Evolutionary conservation across 2,329 filamentous ascomycete species (phyloP).

Genomic region (Fusarium sp.): DNA sequence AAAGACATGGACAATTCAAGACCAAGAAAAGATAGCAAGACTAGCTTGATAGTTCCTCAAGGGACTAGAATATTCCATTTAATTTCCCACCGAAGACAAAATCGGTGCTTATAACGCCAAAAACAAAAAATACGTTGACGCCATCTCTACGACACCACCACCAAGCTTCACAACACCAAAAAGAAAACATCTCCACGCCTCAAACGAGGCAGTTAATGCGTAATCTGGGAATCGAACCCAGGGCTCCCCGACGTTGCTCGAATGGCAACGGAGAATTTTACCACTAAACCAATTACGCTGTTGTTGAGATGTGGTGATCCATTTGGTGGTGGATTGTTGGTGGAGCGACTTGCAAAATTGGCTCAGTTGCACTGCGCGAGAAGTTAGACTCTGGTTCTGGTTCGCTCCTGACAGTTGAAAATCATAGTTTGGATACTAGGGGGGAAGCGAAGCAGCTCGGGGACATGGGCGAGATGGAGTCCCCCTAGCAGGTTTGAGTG

Average conservation of each 20-base stretch:
- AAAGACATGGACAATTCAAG: not conserved
- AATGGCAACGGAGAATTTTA: not conserved
- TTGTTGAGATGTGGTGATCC: not conserved
- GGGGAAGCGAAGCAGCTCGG: too few species aligned
- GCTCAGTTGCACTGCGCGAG: not conserved
- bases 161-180: not conserved
- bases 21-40: not conserved
- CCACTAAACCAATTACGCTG: not conserved
- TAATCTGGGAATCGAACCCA: not conserved
- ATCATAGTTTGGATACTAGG: not conserved
- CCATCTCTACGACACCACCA: not conserved
- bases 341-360: not conserved
- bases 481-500: not conserved
- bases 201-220: not conserved
- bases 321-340: not conserved
- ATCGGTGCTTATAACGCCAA: not conserved
- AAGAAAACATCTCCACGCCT: not conserved
- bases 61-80: not conserved
- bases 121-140: not conserved
- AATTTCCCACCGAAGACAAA: rapidly evolving
- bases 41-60: not conserved
- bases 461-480: too few species aligned
- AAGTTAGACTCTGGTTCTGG: not conserved
- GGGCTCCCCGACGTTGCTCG: not conserved
- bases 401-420: not conserved